These are phyloP conservation scores for Thermochaetoides dissita DNA, from an alignment of 2,329 filamentous ascomycete species.

Conservation along the genomic window DNA sequence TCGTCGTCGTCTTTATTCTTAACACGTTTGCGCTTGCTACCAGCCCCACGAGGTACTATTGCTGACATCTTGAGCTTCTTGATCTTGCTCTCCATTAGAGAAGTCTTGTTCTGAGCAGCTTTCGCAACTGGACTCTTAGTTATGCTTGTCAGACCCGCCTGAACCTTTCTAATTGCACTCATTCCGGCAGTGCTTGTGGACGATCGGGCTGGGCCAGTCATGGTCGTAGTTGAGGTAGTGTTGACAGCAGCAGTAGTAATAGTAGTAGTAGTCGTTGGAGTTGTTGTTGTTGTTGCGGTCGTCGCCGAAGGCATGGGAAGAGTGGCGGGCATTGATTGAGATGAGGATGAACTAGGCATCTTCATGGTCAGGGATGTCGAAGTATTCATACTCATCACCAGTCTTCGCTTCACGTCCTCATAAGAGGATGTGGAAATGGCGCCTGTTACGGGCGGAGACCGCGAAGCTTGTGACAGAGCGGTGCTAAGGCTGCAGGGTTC, in stretches of 20 bases:
- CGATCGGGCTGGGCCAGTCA: background rate
- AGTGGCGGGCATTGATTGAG: conserved; percentile 6
- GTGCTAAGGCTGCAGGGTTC: conserved; percentile 22
- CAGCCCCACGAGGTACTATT: conserved; percentile 9
- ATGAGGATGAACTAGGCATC: conserved; percentile 17
- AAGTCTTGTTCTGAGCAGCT: too few relatives aligned
- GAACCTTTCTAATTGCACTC: conserved; percentile 18
- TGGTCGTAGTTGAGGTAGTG: background rate
- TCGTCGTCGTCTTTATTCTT: conserved; percentile 13
- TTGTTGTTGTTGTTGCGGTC: background rate
- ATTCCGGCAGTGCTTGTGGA: conserved; percentile 5
- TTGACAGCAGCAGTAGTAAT: background rate
- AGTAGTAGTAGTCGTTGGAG: background rate
- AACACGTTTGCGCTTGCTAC: conserved; percentile 23
- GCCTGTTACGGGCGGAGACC: conserved; percentile 13
- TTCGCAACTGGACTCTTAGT: too few relatives aligned
- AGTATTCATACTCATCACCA: conserved; percentile 27
- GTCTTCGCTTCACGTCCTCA: conserved; percentile 26
- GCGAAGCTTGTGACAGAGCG: conserved; percentile 22
- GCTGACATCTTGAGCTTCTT: conserved; percentile 14
- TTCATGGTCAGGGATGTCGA: conserved; percentile 23
- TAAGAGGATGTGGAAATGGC: conserved; percentile 22
- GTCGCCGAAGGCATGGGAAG: background rate
- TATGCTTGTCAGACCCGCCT: conserved; percentile 11
- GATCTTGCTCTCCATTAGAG: conserved; percentile 8